Percentiles rank a stretch among this genome's conserved stretches.
Conservation (phyloP, 306 rosid genomes). For the Rosa lucieae region DNA sequence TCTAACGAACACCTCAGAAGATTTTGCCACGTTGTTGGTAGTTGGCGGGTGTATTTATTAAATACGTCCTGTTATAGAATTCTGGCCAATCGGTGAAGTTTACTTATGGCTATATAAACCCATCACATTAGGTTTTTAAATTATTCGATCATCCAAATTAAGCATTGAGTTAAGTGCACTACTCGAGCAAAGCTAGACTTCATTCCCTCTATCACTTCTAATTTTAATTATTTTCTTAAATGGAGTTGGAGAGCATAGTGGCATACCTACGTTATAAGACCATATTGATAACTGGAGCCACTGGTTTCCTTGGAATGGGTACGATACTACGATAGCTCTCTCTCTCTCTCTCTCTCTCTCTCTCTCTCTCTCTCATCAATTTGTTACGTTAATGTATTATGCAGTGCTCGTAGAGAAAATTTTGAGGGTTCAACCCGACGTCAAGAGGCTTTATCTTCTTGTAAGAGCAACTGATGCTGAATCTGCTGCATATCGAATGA, state of each 20-base stretch:
- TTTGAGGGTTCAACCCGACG: neutral
- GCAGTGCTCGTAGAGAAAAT: constrained; percentile 29
- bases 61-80: too few species aligned
- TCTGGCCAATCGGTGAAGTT: too few species aligned
- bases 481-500: constrained; percentile 18
- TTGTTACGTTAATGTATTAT: neutral
- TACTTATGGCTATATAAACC: too few species aligned
- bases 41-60: too few species aligned
- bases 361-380: neutral
- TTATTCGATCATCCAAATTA: too few species aligned
- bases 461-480: constrained; percentile 15
- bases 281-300: neutral
- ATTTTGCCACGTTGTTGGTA: too few species aligned
- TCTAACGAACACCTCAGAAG: too few species aligned
- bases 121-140: too few species aligned
- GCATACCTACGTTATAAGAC: neutral
- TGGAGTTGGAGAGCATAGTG: neutral
- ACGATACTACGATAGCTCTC: neutral
- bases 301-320: neutral
- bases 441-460: constrained; percentile 12
- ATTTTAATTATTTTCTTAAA: neutral
- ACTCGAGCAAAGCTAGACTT: too few species aligned
- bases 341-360: neutral
- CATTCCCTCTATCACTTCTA: too few species aligned
- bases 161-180: too few species aligned